A percentile compares a stretch with the other conserved stretches of the same genome.
phyloP scores from a whole-genome alignment of 495 filamentous ascomycete genomes.

The Aspergillus conjunctus region DNA sequence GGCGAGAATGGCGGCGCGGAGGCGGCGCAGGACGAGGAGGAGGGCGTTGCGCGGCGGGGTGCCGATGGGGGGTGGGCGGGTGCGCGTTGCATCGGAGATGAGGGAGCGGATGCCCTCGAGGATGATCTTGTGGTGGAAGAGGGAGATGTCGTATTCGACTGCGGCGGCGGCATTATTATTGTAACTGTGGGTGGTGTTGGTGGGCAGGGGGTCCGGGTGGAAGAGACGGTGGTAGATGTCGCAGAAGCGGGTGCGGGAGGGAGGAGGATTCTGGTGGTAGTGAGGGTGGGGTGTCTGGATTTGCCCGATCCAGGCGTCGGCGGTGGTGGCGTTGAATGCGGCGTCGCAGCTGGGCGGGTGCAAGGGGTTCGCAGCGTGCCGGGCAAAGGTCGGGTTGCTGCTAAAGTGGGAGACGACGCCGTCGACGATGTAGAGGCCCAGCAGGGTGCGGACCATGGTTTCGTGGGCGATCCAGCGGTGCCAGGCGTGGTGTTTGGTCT shows the following conservation, averaged over 20 bases:
- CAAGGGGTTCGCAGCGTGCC: slow-evolving; percentile 7
- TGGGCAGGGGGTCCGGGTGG: not conserved
- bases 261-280: not conserved
- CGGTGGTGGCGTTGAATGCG: not conserved
- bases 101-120: slow-evolving; percentile 1
- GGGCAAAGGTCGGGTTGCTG: slow-evolving; percentile 9
- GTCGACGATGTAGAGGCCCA: slow-evolving; percentile 6
- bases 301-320: not conserved
- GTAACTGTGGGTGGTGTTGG: too few relatives aligned
- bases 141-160: not conserved
- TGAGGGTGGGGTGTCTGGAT: too few relatives aligned
- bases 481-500: not conserved
- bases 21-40: not conserved
- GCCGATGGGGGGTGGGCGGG: not conserved
- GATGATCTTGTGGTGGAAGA: slow-evolving; percentile 5
- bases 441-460: slow-evolving; percentile 3
- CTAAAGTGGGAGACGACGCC: slow-evolving; percentile 11
- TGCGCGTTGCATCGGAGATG: slow-evolving; percentile 1
- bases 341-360: slow-evolving; percentile 1
- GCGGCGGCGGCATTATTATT: too few relatives aligned
- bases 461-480: slow-evolving; percentile 7
- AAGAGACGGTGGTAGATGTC: slow-evolving; percentile 6
- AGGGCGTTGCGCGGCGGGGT: not conserved
- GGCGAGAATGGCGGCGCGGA: not conserved
- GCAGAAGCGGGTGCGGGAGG: not conserved